phyloP scores from a whole-genome alignment of 1,284 basidiomycete species.

The Austroboletus novae-zelandiae region DNA sequence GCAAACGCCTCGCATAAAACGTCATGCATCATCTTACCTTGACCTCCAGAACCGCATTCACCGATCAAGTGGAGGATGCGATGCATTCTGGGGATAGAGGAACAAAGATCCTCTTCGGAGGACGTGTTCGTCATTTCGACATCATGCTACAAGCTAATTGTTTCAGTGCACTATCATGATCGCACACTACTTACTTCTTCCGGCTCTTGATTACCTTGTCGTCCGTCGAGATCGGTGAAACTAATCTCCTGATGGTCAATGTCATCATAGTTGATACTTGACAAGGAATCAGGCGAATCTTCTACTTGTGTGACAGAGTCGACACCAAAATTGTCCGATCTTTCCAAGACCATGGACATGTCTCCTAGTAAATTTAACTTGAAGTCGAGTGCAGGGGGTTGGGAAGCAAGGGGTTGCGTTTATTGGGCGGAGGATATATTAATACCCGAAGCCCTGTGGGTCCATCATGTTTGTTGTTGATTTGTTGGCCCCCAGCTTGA shows the following conservation, averaged over 20 bases:
- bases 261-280: slow-evolving; percentile 13
- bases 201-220: slow-evolving; percentile 5
- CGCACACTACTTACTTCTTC: slow-evolving; percentile 17
- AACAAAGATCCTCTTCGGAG: slow-evolving; percentile 27
- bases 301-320: slow-evolving; percentile 13
- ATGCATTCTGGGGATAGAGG: slow-evolving; percentile 43
- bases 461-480: slow-evolving; percentile 12
- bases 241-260: slow-evolving; percentile 18
- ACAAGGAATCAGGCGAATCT: slow-evolving; percentile 22
- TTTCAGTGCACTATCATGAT: background rate
- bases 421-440: background rate
- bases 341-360: slow-evolving; percentile 20
- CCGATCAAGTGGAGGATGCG: slow-evolving; percentile 53
- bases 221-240: slow-evolving; percentile 8
- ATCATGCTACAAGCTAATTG: slow-evolving; percentile 11
- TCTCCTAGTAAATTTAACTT: background rate
- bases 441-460: slow-evolving; percentile 18
- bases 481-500: background rate
- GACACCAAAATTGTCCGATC: slow-evolving; percentile 8
- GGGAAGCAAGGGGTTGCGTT: background rate
- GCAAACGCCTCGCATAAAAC: background rate
- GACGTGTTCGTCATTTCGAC: slow-evolving; percentile 4
- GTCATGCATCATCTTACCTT: slow-evolving; percentile 37
- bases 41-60: slow-evolving; percentile 51
- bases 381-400: background rate